Percentiles rank a stretch among this genome's conserved stretches.
phyloP scores from a whole-genome alignment of 1,284 basidiomycete genomes.

The Rhizoctonia solani region DNA sequence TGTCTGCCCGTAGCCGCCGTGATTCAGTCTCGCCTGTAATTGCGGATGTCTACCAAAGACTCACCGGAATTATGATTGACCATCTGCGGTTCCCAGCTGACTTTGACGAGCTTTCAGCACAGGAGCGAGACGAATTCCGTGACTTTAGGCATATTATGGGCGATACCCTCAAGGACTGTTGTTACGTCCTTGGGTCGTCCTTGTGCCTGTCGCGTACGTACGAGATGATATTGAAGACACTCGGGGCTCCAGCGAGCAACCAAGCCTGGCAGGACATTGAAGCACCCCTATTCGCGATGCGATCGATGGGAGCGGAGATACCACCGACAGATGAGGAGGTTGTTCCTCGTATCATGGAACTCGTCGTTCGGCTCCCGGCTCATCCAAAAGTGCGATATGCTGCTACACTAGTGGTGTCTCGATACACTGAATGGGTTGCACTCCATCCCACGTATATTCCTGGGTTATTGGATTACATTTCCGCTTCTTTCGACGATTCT shows the following conservation, averaged over 20 bases:
- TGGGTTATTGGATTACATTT: constrained; percentile 88
- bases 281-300: constrained; percentile 96
- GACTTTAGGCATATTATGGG: constrained; percentile 98
- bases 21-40: constrained; percentile 71
- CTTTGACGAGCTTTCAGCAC: constrained; percentile 63
- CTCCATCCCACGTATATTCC: constrained; percentile 87
- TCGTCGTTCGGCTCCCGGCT: constrained; percentile 86
- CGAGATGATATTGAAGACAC: constrained; percentile 75
- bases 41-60: constrained; percentile 76
- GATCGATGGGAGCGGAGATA: constrained; percentile 96
- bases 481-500: constrained; percentile 82
- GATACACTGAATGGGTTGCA: constrained; percentile 98
- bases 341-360: constrained; percentile 93
- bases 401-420: constrained; percentile 90
- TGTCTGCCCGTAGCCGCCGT: constrained; percentile 69
- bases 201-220: constrained; percentile 82
- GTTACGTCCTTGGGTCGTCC: constrained; percentile 88
- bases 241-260: constrained; percentile 54
- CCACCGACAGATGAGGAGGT: constrained; percentile 82
- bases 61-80: constrained; percentile 85
- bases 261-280: constrained; percentile 92
- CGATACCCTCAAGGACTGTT: constrained; percentile 98
- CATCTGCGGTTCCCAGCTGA: constrained; percentile 93
- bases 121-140: constrained; percentile 93
- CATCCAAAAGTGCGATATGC: constrained; percentile 96